Conservation (phyloP, 768 basidiomycete species). For the Tephrocybe sp. region DNA sequence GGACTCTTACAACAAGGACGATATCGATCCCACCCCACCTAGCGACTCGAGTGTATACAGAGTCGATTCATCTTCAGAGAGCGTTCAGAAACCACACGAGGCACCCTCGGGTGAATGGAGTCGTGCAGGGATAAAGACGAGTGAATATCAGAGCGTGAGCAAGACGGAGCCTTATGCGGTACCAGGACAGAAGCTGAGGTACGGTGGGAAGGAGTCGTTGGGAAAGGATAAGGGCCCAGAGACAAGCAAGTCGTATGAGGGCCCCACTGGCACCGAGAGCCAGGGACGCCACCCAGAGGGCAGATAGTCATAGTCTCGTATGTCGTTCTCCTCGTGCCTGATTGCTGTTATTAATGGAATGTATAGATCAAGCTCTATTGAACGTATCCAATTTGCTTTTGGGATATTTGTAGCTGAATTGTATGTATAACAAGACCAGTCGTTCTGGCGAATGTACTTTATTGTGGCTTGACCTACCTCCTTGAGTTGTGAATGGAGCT, state of each 20-base stretch:
- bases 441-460: neutral
- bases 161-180: slow-evolving; percentile 30
- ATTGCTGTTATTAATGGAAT: neutral
- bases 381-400: neutral
- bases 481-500: neutral
- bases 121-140: slow-evolving; percentile 34
- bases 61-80: slow-evolving; percentile 43
- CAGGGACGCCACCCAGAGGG: slow-evolving; percentile 32
- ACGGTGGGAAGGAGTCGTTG: slow-evolving; percentile 25
- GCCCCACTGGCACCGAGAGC: slow-evolving; percentile 35
- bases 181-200: slow-evolving; percentile 26
- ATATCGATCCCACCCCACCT: slow-evolving; percentile 42
- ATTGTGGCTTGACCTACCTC: neutral
- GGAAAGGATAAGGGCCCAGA: slow-evolving; percentile 31
- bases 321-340: neutral
- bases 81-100: slow-evolving; percentile 46
- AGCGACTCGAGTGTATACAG: slow-evolving; percentile 37
- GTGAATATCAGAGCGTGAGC: slow-evolving; percentile 29
- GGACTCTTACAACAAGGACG: slow-evolving; percentile 49
- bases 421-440: neutral
- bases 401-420: neutral
- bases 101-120: slow-evolving; percentile 46
- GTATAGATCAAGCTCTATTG: neutral
- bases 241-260: slow-evolving; percentile 29
- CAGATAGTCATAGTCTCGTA: slow-evolving; percentile 3